These are phyloP conservation scores for Podila verticillata DNA, from an alignment of 192 early-diverging fungal genomes.

Conservation along the genomic window DNA sequence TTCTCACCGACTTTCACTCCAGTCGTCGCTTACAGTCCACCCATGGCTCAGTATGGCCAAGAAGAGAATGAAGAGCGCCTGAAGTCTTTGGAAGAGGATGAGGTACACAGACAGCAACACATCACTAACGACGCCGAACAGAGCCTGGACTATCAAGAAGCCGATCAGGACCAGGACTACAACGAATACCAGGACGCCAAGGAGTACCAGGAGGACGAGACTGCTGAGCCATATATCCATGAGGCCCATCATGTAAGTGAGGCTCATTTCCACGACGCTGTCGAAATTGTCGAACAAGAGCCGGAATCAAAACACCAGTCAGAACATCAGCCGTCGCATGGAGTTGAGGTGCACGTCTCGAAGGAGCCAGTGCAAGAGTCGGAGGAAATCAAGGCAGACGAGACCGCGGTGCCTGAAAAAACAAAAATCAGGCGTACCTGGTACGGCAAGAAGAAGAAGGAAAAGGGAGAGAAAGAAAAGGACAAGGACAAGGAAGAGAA, in stretches of 20 bases:
- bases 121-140: too few relatives aligned
- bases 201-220: too few relatives aligned
- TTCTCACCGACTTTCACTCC: constrained; percentile 11
- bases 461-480: constrained; percentile 21
- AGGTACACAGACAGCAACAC: too few relatives aligned
- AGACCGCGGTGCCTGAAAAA: constrained; percentile 1
- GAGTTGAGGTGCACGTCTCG: neutral
- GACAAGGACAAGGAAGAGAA: constrained; percentile 11
- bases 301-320: too few relatives aligned
- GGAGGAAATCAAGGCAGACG: neutral
- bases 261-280: too few relatives aligned
- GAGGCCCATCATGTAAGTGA: too few relatives aligned
- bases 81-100: neutral
- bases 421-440: constrained; percentile 41
- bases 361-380: neutral
- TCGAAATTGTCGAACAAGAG: neutral
- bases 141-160: too few relatives aligned
- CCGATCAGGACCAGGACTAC: too few relatives aligned
- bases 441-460: constrained; percentile 50
- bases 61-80: neutral
- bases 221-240: too few relatives aligned
- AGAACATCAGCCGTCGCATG: neutral
- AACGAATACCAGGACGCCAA: too few relatives aligned
- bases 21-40: neutral
- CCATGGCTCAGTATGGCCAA: neutral